Percentiles rank a stretch among this genome's conserved stretches.
Evolutionary conservation across 495 filamentous ascomycete genomes (phyloP).

Genomic region (Podospora anserina): DNA sequence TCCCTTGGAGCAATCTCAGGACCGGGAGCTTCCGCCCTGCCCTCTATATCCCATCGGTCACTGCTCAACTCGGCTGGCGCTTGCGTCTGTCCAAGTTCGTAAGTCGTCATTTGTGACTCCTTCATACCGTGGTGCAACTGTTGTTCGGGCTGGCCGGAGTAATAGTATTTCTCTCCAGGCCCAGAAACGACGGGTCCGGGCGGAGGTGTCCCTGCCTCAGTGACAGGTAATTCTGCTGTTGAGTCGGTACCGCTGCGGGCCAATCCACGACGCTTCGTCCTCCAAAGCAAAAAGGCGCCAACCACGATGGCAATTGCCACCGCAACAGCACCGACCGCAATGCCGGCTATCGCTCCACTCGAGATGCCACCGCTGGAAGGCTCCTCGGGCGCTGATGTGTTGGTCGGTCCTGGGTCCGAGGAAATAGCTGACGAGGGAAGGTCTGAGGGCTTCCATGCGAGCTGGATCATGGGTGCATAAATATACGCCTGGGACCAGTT

Average conservation of each 20-base stretch:
- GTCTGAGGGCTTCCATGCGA: conserved; percentile 20
- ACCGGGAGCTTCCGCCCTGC: not conserved
- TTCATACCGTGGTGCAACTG: not conserved
- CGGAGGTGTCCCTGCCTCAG: not conserved
- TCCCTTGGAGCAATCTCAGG: not conserved
- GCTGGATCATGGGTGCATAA: conserved; percentile 35
- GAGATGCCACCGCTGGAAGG: conserved; percentile 9
- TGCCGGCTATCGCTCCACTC: conserved; percentile 23
- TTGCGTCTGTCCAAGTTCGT: not conserved
- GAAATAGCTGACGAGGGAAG: no score
- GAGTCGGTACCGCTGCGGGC: not conserved
- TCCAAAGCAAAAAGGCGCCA: conserved; percentile 19
- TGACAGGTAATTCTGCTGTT: not conserved
- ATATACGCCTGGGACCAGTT: conserved; percentile 14
- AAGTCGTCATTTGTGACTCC: not conserved
- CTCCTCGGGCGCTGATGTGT: no score
- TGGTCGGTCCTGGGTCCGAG: no score
- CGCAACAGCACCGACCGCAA: conserved; percentile 17
- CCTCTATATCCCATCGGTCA: not conserved
- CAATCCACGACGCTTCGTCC: conserved; percentile 8
- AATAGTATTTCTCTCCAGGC: not conserved
- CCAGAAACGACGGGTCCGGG: not conserved
- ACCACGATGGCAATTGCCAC: conserved; percentile 17
- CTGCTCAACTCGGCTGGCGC: not conserved
- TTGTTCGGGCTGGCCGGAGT: not conserved